Base-by-base conservation (phyloP, 1,284 basidiomycete species). In the Apiotrichum domesticum region DNA sequence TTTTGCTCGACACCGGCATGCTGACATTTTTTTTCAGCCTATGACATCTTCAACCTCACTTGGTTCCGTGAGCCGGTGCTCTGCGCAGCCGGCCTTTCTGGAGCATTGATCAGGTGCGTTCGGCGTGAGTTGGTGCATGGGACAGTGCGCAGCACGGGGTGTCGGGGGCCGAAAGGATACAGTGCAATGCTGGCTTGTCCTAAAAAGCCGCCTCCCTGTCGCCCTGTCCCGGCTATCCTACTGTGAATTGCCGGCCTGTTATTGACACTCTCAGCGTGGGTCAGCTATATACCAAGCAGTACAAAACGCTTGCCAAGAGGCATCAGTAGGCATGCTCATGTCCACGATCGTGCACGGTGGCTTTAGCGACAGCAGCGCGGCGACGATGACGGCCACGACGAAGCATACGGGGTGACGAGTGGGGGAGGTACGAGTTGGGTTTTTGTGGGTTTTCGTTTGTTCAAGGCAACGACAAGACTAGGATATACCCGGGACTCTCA, bases 21-120 rank as follows among this genome's bases (percentile, higher is more conserved):
- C 35, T 49, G 14, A 41, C 45, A n/a, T 4, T 46, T 34, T 21
- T 14, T 33, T 15, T 46, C 52, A 75, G 73, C 70, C 8, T 75
- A 72, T 54, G 73, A 75, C 52, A 68, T 73, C 13, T 73, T 75
- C 56, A 43, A 68, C 15, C 47, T 72, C 9, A 61, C 59, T 2
- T 67, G 63, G 59, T 52, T 67, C 32, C 64, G 63, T 45, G 72
- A 75, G 57, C 73, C 73, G 4, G 61, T 75, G n/a, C 69, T 73
- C 53, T 72, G 71, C 52, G 52, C 63, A 6, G 53, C 67, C 2
- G 73, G 73, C 1, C 55, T 75, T 35, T 44, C 52, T 8, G 64
- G 70, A 6, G 73, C 64, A 15, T 46, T 73, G n/a, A 73, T 75
- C 46, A 61, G 66, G 71, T 73, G 52, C 52, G 71, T 11, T 11